Conservation (phyloP, 176 grass and related monocot species). For the Ampelocalamus luodianensis region DNA sequence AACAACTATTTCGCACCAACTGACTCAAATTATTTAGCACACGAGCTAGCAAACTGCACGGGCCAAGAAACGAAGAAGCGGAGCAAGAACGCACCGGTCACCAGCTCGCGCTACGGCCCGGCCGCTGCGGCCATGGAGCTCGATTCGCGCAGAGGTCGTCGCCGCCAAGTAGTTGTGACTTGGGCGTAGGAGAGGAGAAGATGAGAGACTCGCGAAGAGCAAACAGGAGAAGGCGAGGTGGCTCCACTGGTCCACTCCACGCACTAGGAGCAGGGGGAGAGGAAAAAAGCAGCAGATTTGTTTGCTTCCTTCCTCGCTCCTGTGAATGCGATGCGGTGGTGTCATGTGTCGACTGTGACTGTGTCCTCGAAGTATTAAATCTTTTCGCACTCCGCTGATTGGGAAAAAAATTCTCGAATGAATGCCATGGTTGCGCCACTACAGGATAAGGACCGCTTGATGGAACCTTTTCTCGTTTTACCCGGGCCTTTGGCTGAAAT, state of each 20-base stretch:
- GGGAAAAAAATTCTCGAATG: background rate
- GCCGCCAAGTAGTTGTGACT: background rate
- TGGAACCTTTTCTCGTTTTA: background rate
- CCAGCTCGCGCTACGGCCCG: conserved; percentile 27
- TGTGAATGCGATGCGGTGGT: conserved; percentile 36
- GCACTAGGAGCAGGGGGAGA: background rate
- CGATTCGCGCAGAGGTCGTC: background rate
- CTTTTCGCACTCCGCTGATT: background rate
- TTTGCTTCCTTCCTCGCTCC: background rate
- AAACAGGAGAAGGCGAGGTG: conserved; percentile 6
- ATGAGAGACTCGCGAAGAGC: conserved; percentile 1
- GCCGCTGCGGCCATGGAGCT: conserved; percentile 38
- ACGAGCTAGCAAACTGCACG: background rate
- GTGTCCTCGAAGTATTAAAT: conserved; percentile 35
- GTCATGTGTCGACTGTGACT: conserved; percentile 52
- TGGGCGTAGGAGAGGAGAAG: background rate
- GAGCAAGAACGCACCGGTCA: conserved; percentile 35
- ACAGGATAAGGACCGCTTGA: background rate
- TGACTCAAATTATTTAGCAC: background rate
- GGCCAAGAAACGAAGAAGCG: background rate
- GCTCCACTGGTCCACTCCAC: conserved; percentile 35
- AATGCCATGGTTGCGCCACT: background rate
- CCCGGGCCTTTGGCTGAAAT: background rate
- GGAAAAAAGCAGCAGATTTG: conserved; percentile 24
- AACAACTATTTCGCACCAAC: background rate